Base-by-base conservation (phyloP, 2,329 filamentous ascomycete species). In the Botrytis fragariae region DNA sequence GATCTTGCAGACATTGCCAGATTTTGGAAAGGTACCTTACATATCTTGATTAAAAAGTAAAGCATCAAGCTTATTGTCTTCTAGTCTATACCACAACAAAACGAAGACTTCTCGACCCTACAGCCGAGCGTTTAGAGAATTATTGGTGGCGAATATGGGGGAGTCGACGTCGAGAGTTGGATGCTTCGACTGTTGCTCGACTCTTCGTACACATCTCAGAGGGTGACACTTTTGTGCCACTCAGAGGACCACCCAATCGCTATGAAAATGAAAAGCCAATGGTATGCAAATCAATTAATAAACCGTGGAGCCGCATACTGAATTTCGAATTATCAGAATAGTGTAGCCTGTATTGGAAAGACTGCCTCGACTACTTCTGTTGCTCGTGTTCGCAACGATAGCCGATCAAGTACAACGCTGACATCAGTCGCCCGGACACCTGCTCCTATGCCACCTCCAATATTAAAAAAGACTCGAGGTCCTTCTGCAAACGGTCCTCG, bases 71-170 rank as follows among this genome's bases (percentile, higher is more conserved):
- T 78, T 60, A 77, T 75, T 20, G 57, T 64, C 71, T 48, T 32
- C 73, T 75, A 90, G 89, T 89, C 8, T 91, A 90, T 77, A 89
- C 88, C 18, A 88, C 85, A 44, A 90, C 87, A 25, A 86, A 87
- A 75, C 86, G 87, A 77, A 85, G 85, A 76, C 84, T 90, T 45
- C 84, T 86, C 74, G 88, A 91, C 77, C 89, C 89, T n/a, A 90
- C 88, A 4, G 88, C 88, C 42, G 86, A 86, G 74, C 87, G 89
- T 29, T 82, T 90, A 32, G 89, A 91, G 78, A 88, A 90, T 77
- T 90, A 90, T 76, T 91, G 89, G 89, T 90, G 88, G 86, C 88
- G 90, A 78, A 87, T 91, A 71, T 88, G 88, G 85, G 88, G 88
- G 48, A 90, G 89, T 74, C 74, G 75, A 68, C 74, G 74, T 60